Percentiles rank a stretch among this genome's conserved stretches.
Evolutionary conservation across 2,329 filamentous ascomycete species (phyloP).

Genomic region (Colletotrichum nymphaeae): DNA sequence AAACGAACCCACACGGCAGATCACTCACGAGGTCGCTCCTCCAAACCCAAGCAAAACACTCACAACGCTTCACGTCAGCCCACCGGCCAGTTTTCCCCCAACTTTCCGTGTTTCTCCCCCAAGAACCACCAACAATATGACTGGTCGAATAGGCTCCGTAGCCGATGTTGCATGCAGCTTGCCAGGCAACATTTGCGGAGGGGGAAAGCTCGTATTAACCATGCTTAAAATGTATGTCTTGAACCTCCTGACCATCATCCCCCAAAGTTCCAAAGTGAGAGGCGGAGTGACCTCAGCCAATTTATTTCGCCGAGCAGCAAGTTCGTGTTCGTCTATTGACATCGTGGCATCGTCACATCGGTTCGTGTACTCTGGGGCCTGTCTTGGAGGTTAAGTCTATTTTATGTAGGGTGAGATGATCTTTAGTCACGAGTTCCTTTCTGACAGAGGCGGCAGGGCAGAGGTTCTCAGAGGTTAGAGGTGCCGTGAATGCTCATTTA

Average conservation of each 20-base stretch:
- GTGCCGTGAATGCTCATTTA: not conserved
- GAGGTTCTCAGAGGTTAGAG: too few relatives aligned
- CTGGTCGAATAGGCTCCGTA: not conserved
- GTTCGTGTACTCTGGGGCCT: not conserved
- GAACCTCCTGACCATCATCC: not conserved
- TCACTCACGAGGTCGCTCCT: not conserved
- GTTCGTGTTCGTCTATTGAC: constrained; percentile 10
- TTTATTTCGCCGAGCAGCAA: not conserved
- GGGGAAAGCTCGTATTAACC: constrained; percentile 23
- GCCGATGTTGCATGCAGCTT: constrained; percentile 26
- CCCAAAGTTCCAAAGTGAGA: not conserved
- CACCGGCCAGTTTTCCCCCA: not conserved
- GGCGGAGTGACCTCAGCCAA: not conserved
- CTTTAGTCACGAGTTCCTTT: not conserved
- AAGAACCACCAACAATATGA: not conserved
- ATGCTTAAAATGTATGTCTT: not conserved
- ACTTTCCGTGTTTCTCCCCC: not conserved
- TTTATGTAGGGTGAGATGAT: not conserved
- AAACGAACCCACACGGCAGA: not conserved
- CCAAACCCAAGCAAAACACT: not conserved
- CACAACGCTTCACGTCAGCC: not conserved
- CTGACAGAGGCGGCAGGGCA: too few relatives aligned
- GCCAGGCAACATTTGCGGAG: not conserved
- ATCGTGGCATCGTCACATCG: constrained; percentile 2
- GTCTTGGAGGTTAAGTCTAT: not conserved